Base-by-base conservation (phyloP, 306 rosid species). In the Gillenia trifoliata region DNA sequence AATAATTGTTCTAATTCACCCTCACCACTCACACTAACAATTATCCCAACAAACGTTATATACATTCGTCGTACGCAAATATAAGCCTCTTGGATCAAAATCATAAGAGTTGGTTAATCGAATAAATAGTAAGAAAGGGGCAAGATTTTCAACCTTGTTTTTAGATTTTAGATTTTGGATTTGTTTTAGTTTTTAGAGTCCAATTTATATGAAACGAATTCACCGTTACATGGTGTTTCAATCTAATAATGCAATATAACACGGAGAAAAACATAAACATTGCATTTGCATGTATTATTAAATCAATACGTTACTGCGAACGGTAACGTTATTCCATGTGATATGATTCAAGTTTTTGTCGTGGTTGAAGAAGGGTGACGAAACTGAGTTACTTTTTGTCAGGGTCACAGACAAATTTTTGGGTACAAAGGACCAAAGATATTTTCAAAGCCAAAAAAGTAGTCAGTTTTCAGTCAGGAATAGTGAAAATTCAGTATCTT, bases 381-480 rank as follows among this genome's bases (percentile, higher is more conserved):
- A 20, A 43, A 62, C 34, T 82, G 65, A 66, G 28, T 47, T 45
- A 52, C 30, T 74, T 80, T 77, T 40, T 59, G 68, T 26, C 16
- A 41, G 68, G 43, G 11, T 33, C 17, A 60, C 3, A 6, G 68
- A 17, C 4, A 20, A 15, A 7, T 1, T 31, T 33, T 17, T 20
- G 7, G 25, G 10, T 20, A 64, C 68, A 4, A 17, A 33, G 68
- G 68, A 64, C 28, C 8, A 19, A 5, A 68, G 38, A 68, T 68
- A 25, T 60, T 72, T 60, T 60, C 30, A 20, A 73, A 41, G 43
- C 55, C 38, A 41, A 41, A 71, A 50, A 30, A 19, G 57, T 19
- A 10, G 68, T 20, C 17, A 19, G 45, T 64, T 64, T 19, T 8
- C 0, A 8, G 65, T 15, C 62, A 3, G 66, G 66, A 30, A 61